These are phyloP conservation scores for Colletotrichum sp. DNA, from an alignment of 2,329 filamentous ascomycete species.

Conservation along the genomic window DNA sequence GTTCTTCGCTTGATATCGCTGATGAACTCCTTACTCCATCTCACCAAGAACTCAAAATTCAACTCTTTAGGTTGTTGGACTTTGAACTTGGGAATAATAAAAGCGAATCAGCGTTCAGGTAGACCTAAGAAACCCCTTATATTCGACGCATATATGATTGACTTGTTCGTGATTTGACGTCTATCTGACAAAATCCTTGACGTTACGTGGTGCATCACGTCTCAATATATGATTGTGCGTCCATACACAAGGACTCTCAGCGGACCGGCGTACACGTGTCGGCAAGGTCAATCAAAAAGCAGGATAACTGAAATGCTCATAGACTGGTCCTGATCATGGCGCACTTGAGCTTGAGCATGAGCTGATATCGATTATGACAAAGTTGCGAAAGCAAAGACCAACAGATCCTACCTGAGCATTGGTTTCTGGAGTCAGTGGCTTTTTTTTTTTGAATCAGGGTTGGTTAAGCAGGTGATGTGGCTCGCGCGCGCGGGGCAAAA, in stretches of 20 bases:
- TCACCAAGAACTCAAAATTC: accelerated
- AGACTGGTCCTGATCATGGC: neutral
- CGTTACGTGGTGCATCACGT: neutral
- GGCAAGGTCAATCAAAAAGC: neutral
- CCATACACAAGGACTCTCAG: neutral
- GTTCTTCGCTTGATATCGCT: too few species aligned
- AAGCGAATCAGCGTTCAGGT: too few species aligned
- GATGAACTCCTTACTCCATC: too few species aligned
- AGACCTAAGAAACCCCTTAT: too few species aligned
- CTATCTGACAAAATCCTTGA: neutral
- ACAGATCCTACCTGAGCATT: neutral
- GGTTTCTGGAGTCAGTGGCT: neutral
- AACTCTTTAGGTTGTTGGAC: too few species aligned
- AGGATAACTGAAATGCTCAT: neutral
- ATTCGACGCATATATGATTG: neutral
- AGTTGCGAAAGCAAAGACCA: neutral
- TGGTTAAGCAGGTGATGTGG: neutral
- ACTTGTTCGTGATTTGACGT: neutral
- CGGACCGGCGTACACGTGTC: neutral
- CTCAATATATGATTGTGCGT: neutral
- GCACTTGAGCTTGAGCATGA: accelerated
- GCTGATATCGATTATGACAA: neutral
- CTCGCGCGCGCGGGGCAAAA: neutral
- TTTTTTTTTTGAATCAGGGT: neutral
- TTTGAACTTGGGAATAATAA: too few species aligned